Evolutionary conservation across 352 stramenopile species (phyloP), one percentile per base, ranked within the genome.

Genomic region (Stephanocyclus meneghinianus): DNA sequence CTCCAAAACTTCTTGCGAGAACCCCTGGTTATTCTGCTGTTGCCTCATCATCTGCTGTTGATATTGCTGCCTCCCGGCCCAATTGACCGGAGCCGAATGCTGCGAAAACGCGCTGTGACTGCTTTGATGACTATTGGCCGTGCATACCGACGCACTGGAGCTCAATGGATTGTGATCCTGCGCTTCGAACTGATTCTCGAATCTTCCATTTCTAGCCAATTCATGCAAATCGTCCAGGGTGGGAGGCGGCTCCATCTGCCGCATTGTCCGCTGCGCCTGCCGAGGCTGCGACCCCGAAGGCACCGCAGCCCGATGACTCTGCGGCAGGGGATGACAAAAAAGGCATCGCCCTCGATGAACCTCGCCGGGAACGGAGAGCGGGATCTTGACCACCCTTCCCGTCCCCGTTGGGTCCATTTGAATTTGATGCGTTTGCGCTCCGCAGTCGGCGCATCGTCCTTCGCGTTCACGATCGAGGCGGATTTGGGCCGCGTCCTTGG

Each of bases 261-360:
- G 7, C 42, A 56, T 68, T 5, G 16, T 11, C 37, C 42, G 3
- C 40, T 68, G 18, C 2, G 8, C 15, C 57, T 32, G 16, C 18
- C 11, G 8, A n/a, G 11, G 13, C 21, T 18, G 44, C 42, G 40
- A 56, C 18, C 10, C n/a, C 42, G 60, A 68, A 15, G 7, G 2
- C 26, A 29, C 21, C 5, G 60, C 53, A 5, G 44, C 60, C 8
- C 21, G 8, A 26, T 68, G 60, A 40, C 37, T 68, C 42, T 57
- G 63, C 9, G 74, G 74, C 21, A 86, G 45, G 1, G 79, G 79
- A 74, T 86, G 74, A 53, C 79, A 86, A 44, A 83, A 80, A 18
- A 86, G 29, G 66, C 79, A 86, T 8, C 79, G 44, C 9, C 79
- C 79, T 11, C 79, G n/a, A 72, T 83, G 79, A 29, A 86, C 79